Conservation (phyloP, 768 basidiomycete species). For the Auriscalpium orientale region DNA sequence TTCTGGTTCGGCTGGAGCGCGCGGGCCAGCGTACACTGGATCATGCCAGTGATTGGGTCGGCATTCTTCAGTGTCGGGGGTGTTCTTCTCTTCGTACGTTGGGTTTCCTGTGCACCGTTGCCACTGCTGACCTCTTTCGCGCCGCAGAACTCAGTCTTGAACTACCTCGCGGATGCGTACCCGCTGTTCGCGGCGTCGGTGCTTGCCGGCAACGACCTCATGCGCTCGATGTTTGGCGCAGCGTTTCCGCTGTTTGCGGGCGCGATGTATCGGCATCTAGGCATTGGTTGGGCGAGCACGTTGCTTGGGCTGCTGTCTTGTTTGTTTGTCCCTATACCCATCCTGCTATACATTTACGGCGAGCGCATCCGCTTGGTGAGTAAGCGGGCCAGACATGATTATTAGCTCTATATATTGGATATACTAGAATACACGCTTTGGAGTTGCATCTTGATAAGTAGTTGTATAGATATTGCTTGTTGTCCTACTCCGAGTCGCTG, state of each 20-base stretch:
- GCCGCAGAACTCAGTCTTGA: constrained; percentile 16
- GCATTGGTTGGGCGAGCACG: constrained; percentile 20
- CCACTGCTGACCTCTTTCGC: constrained; percentile 24
- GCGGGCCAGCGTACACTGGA: constrained; percentile 26
- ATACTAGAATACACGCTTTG: no score
- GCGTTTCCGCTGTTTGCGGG: constrained; percentile 15
- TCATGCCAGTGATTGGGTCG: constrained; percentile 26
- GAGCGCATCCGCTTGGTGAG: constrained; percentile 13
- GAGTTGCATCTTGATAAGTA: no score
- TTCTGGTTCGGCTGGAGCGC: constrained; percentile 29
- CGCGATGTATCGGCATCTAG: constrained; percentile 18
- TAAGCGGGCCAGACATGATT: constrained; percentile 14
- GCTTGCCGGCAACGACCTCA: constrained; percentile 28
- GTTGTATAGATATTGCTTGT: no score
- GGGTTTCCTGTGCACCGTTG: constrained; percentile 16
- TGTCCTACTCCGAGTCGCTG: no score
- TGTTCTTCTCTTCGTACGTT: constrained; percentile 23
- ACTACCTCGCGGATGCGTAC: constrained; percentile 26
- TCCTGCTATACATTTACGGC: constrained; percentile 9
- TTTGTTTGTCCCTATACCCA: constrained; percentile 19
- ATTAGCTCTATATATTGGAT: background rate
- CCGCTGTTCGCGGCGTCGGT: constrained; percentile 25
- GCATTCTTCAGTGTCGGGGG: constrained; percentile 22
- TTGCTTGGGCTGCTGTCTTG: constrained; percentile 21
- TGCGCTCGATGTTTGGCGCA: constrained; percentile 19